phyloP scores from a whole-genome alignment of 2,329 filamentous ascomycete species.

The Setomelanomma holmii region DNA sequence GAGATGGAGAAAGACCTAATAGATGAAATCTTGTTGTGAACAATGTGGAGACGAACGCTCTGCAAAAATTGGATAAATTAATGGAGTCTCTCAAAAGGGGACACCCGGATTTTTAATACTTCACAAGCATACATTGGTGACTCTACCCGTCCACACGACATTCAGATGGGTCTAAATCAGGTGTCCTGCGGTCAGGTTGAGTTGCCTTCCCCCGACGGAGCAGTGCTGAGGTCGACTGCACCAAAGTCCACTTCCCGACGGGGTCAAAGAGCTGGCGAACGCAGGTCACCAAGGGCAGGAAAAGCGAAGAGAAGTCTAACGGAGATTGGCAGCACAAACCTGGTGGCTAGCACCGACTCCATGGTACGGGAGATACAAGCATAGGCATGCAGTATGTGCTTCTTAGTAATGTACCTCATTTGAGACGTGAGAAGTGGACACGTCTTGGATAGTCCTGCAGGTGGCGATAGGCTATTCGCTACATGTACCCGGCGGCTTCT shows the following conservation, averaged over 20 bases:
- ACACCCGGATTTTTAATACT: not conserved
- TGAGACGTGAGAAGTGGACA: not conserved
- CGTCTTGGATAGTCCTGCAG: not conserved
- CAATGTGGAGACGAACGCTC: no score
- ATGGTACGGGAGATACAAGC: not conserved
- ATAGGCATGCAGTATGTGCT: not conserved
- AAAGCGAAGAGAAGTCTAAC: not conserved
- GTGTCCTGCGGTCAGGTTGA: constrained; percentile 10
- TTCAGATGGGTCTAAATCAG: constrained; percentile 6
- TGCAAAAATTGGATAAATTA: no score
- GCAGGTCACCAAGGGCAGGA: constrained; percentile 1
- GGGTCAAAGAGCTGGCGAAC: constrained; percentile 10
- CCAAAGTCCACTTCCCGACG: constrained; percentile 7
- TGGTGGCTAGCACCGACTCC: not conserved
- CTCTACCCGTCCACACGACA: constrained; percentile 14
- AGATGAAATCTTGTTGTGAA: no score
- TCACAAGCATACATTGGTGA: constrained; percentile 9
- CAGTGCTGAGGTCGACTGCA: constrained; percentile 7
- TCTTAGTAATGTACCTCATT: not conserved
- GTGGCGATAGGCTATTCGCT: not conserved
- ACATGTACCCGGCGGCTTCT: not conserved
- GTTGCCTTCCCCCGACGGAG: constrained; percentile 18
- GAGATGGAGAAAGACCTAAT: no score
- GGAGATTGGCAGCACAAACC: not conserved
- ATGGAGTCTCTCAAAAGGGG: no score